phyloP scores from a whole-genome alignment of 2,329 filamentous ascomycete genomes.

The Calonectria naviculata region DNA sequence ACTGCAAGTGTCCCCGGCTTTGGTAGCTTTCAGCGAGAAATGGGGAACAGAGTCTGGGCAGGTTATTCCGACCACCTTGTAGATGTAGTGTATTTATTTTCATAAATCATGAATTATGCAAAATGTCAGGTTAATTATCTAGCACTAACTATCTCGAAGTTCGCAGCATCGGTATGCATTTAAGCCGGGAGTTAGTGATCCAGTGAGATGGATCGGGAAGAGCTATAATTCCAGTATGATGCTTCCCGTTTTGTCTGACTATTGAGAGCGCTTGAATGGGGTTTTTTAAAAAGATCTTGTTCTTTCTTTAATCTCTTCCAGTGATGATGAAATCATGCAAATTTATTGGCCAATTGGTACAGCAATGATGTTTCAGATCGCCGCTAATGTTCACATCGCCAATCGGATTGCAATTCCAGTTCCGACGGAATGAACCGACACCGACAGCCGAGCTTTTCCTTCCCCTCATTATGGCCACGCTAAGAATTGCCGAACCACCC shows the following conservation, averaged over 20 bases:
- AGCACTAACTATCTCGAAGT: too few species aligned
- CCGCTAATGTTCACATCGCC: neutral
- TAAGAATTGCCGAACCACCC: neutral
- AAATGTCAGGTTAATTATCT: too few species aligned
- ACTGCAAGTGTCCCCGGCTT: neutral
- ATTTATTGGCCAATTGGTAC: neutral
- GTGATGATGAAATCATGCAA: neutral
- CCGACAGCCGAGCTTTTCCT: neutral
- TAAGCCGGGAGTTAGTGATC: too few species aligned
- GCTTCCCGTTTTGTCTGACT: too few species aligned
- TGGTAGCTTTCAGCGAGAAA: too few species aligned
- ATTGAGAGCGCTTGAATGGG: too few species aligned
- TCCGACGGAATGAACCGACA: neutral
- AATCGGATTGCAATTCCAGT: neutral
- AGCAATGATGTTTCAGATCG: neutral
- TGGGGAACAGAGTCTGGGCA: neutral
- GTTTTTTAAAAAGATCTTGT: too few species aligned
- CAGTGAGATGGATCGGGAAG: too few species aligned
- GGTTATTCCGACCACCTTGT: too few species aligned
- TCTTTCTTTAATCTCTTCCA: too few species aligned
- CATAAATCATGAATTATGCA: neutral
- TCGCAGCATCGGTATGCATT: too few species aligned
- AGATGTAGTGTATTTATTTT: neutral
- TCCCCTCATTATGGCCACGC: neutral
- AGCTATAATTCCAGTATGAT: too few species aligned